phyloP scores from a whole-genome alignment of 2,329 filamentous ascomycete species.

The Lasiodiplodia gonubiensis region DNA sequence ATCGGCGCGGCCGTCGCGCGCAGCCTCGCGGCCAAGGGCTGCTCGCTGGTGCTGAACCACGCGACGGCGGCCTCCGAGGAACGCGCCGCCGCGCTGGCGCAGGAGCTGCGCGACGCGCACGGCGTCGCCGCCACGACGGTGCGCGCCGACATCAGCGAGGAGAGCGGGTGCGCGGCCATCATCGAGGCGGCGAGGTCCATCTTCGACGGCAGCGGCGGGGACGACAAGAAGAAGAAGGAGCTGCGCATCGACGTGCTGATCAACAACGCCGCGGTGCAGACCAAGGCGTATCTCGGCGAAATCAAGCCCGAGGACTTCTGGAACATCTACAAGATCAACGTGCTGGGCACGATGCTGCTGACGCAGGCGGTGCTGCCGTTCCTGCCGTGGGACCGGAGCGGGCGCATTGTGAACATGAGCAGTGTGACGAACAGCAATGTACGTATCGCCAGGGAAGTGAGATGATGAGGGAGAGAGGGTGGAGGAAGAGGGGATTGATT shows the following conservation, averaged over 20 bases:
- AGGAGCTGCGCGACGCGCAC: constrained; percentile 6
- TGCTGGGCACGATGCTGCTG: constrained; percentile 27
- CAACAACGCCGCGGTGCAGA: constrained; percentile 24
- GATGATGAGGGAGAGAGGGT: not conserved
- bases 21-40: constrained; percentile 28
- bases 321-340: constrained; percentile 25
- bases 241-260: constrained; percentile 23
- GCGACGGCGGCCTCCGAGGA: not conserved
- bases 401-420: constrained; percentile 23
- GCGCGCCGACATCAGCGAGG: constrained; percentile 24
- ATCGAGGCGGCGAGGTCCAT: constrained; percentile 4
- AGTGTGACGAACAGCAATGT: constrained; percentile 20
- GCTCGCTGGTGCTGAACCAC: constrained; percentile 27
- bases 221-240: not conserved
- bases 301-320: constrained; percentile 12
- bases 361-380: constrained; percentile 21
- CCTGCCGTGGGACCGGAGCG: constrained; percentile 22
- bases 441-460: not conserved
- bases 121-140: constrained; percentile 17
- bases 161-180: constrained; percentile 9
- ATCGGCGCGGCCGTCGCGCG: constrained; percentile 29
- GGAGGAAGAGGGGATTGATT: too few species aligned
- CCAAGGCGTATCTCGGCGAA: not conserved
- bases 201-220: not conserved
- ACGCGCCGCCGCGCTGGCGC: constrained; percentile 6